These are phyloP conservation scores for Sporothrix pseudoabietina DNA, from an alignment of 2,329 filamentous ascomycete genomes.

Conservation along the genomic window DNA sequence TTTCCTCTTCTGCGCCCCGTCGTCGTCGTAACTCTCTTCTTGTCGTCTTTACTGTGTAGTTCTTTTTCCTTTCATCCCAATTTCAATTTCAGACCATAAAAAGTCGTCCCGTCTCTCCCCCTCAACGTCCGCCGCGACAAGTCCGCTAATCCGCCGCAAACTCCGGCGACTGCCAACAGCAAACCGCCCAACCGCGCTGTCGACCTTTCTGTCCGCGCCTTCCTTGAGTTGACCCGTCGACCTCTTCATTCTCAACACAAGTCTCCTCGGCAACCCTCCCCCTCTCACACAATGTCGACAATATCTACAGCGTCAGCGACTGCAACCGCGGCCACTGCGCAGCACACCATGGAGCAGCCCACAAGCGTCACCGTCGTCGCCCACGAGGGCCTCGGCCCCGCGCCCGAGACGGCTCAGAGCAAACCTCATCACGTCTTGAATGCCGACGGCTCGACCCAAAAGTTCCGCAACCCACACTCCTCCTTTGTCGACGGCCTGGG, in stretches of 20 bases:
- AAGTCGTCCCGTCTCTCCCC: background rate
- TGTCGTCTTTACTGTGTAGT: background rate
- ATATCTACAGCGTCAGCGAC: background rate
- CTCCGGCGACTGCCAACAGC: background rate
- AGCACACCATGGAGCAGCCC: slow-evolving; percentile 30
- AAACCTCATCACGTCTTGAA: slow-evolving; percentile 54
- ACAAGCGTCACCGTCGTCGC: slow-evolving; percentile 25
- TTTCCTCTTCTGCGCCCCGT: background rate
- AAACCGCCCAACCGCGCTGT: background rate
- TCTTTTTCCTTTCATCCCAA: background rate
- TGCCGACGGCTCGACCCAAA: slow-evolving; percentile 45
- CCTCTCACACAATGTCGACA: background rate
- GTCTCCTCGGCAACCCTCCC: background rate
- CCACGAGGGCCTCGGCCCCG: slow-evolving; percentile 27
- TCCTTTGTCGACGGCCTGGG: slow-evolving; percentile 44
- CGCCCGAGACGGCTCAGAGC: slow-evolving; percentile 47
- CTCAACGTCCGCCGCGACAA: background rate
- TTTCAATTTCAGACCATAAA: background rate
- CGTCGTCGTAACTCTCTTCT: background rate
- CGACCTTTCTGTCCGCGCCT: background rate
- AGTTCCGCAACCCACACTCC: slow-evolving; percentile 57
- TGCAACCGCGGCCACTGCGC: background rate
- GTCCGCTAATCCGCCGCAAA: slow-evolving; percentile 1
- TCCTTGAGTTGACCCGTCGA: background rate
- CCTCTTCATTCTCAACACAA: background rate